Percentiles rank a stretch among this genome's conserved stretches.
Conservation (phyloP, 257 asterid genomes). For the Galeopsis tetrahit region DNA sequence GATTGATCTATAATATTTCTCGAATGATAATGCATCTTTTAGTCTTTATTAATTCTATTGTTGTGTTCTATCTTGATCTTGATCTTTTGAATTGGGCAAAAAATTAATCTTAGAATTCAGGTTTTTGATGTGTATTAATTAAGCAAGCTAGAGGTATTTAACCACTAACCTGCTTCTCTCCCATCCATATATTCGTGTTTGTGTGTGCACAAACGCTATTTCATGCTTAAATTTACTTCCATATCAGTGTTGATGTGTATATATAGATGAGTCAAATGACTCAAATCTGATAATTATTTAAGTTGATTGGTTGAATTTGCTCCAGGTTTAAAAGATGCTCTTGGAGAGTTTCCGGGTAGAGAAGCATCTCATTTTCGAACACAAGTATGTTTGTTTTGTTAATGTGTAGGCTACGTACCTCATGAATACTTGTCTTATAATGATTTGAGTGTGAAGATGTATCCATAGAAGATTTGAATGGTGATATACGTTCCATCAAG, state of each 20-base stretch:
- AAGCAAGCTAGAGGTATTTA: slow-evolving; percentile 80
- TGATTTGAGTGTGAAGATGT: background rate
- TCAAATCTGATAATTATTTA: background rate
- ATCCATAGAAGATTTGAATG: too few relatives aligned
- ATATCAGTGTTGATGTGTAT: background rate
- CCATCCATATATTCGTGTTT: background rate
- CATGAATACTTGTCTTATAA: slow-evolving; percentile 18
- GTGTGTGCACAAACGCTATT: background rate
- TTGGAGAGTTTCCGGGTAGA: slow-evolving; percentile 78
- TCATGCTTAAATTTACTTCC: background rate
- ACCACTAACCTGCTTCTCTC: slow-evolving; percentile 3
- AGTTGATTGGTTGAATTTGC: slow-evolving; percentile 29
- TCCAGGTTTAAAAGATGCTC: slow-evolving; percentile 84
- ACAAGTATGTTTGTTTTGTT: slow-evolving; percentile 49
- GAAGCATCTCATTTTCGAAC: slow-evolving; percentile 78
- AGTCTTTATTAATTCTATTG: too few relatives aligned
- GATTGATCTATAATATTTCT: too few relatives aligned
- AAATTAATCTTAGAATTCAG: too few relatives aligned
- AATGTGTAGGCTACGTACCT: background rate
- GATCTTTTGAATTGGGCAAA: too few relatives aligned
- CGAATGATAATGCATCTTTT: too few relatives aligned
- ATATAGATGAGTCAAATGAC: background rate
- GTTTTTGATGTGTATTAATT: too few relatives aligned
- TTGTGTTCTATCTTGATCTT: too few relatives aligned
- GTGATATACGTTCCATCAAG: too few relatives aligned